Evolutionary conservation across 1,284 basidiomycete genomes (phyloP), one percentile per base, ranked within the genome.

Genomic region (Ustilago loliicola): DNA sequence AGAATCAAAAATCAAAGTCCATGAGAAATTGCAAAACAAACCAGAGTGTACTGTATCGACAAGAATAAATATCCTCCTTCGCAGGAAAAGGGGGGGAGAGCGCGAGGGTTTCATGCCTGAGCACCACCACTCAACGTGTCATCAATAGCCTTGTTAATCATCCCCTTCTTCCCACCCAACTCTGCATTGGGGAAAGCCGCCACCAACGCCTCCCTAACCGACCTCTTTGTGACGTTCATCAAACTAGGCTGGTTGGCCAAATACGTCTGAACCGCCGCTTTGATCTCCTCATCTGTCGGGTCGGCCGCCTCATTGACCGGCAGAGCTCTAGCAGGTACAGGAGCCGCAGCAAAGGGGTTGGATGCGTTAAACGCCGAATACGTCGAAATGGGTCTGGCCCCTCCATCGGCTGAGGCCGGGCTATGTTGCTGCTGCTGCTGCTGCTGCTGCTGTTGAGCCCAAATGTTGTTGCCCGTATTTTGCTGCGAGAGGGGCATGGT

Each of bases 171-270:
- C 23, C 38, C 34, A 19, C 65, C 32, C 42, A 85, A 69, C 30
- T 82, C 79, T 17, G 84, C 85, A 40, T 86, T 83, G 17, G 84
- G 84, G 75, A 84, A 85, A n/a, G 80, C 68, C 6, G 67, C 79
- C n/a, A 67, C 66, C 50, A 86, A 57, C 8, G 84, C 85, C 40
- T 84, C 80, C 8, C 85, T 72, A 36, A 83, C 84, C 53, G 79
- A 66, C 27, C 85, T 80, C 77, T 86, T 86, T 17, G 83, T 85
- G 29, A 86, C 83, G 15, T 71, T 74, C 75, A 82, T 85, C 67
- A 86, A 69, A 36, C 82, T 83, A 48, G 83, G 57, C 67, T 86
- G 85, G n/a, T 78, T 71, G 5, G 83, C 85, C 27, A 86, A 72
- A 53, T 79, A 85, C 19, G 66, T 61, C 52, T 77, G 78, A 32